Percentiles rank a stretch among this genome's conserved stretches.
These are phyloP conservation scores for Aegilops umbellulata DNA, from an alignment of 176 grass and related monocot species.

Conservation along the genomic window DNA sequence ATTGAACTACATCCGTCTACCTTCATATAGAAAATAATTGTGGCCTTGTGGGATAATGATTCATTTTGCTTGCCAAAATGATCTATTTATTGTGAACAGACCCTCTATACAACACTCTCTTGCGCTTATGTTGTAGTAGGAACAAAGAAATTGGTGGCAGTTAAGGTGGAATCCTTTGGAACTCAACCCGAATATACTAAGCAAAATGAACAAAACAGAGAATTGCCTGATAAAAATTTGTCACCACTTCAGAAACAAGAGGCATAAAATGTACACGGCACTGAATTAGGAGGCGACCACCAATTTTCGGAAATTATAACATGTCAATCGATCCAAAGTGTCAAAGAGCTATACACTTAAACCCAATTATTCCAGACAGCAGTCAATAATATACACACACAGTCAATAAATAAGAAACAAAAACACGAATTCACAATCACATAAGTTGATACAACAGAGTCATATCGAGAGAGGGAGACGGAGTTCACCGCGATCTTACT, in stretches of 20 bases:
- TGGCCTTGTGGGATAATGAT: background rate
- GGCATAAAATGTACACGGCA: background rate
- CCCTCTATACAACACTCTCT: background rate
- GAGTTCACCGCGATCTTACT: constrained; percentile 36
- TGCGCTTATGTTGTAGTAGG: background rate
- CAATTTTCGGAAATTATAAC: background rate
- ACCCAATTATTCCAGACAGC: background rate
- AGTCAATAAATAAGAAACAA: background rate
- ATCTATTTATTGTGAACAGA: background rate
- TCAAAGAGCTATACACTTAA: background rate
- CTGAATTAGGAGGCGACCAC: background rate
- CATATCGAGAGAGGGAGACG: background rate
- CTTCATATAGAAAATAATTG: background rate
- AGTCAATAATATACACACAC: constrained; percentile 27
- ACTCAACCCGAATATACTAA: background rate
- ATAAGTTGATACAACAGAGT: constrained; percentile 3
- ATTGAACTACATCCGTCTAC: background rate
- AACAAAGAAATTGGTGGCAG: background rate
- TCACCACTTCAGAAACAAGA: background rate
- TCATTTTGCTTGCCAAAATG: background rate
- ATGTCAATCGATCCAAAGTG: background rate
- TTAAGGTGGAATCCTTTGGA: background rate
- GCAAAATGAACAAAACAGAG: background rate
- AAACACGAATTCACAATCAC: constrained; percentile 17
- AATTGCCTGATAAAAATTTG: background rate